phyloP scores from a whole-genome alignment of 192 early-diverging fungal species.

The Coemansia sp. region DNA sequence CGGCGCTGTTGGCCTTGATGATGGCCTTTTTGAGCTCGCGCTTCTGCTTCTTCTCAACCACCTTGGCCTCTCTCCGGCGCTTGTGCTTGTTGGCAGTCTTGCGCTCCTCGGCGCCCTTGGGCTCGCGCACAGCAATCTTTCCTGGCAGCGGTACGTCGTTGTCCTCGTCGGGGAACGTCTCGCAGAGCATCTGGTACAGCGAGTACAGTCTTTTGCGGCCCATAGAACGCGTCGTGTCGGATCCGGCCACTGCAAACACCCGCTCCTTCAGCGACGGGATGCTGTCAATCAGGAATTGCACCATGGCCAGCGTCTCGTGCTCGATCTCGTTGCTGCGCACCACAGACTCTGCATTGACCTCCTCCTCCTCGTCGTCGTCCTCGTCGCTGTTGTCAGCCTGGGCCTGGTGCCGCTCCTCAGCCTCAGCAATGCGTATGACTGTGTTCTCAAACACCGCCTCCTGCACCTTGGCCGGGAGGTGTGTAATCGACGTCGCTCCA shows the following conservation, averaged over 20 bases:
- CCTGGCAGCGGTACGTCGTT: slow-evolving; percentile 25
- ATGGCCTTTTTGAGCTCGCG: slow-evolving; percentile 6
- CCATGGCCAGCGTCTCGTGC: slow-evolving; percentile 23
- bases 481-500: slow-evolving; percentile 27
- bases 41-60: slow-evolving; percentile 26
- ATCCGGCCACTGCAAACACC: slow-evolving; percentile 27
- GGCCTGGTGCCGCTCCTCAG: slow-evolving; percentile 39
- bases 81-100: slow-evolving; percentile 41
- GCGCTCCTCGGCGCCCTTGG: slow-evolving; percentile 36
- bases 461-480: slow-evolving; percentile 32
- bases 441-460: slow-evolving; percentile 42
- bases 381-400: slow-evolving; percentile 2
- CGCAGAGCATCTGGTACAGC: slow-evolving; percentile 43
- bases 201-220: slow-evolving; percentile 42
- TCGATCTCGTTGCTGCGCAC: slow-evolving; percentile 29
- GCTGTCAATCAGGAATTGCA: slow-evolving; percentile 37
- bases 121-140: slow-evolving; percentile 18
- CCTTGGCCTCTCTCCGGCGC: slow-evolving; percentile 34
- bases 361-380: not conserved
- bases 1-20: slow-evolving; percentile 4
- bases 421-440: slow-evolving; percentile 48
- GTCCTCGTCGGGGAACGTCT: slow-evolving; percentile 45
- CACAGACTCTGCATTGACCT: not conserved
- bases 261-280: slow-evolving; percentile 41
- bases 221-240: slow-evolving; percentile 13